Percentiles rank a stretch among this genome's conserved stretches.
Conservation (phyloP, 208 protist species). For the Cochliopodium minus region DNA sequence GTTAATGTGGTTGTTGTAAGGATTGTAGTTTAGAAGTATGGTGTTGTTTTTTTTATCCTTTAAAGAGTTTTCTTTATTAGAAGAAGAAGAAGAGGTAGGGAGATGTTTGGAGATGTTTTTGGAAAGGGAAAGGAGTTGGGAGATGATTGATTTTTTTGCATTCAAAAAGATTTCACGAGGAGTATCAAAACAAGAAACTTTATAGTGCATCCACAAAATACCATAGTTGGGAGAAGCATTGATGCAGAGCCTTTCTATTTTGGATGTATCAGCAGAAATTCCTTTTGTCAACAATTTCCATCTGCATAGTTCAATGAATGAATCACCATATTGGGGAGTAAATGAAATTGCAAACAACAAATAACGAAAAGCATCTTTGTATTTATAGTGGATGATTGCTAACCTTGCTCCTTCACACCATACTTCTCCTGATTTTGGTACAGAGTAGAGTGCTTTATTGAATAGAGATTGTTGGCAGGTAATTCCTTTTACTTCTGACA, state of each 20-base stretch:
- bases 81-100: no score
- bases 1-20: no score
- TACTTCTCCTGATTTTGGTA: conserved; percentile 63
- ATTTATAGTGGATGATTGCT: conserved; percentile 29
- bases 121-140: no score
- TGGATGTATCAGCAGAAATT: neutral
- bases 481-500: conserved; percentile 26
- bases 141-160: no score
- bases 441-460: conserved; percentile 36
- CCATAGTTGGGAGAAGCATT: conserved; percentile 63
- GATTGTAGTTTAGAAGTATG: no score
- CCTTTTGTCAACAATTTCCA: conserved; percentile 30
- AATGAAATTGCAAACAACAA: conserved; percentile 55
- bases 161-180: no score
- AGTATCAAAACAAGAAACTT: no score
- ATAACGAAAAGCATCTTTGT: conserved; percentile 29
- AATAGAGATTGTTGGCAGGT: conserved; percentile 34
- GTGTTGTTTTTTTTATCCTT: no score
- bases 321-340: conserved; percentile 69
- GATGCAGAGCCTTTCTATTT: conserved; percentile 30
- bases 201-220: conserved; percentile 36
- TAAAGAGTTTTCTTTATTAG: no score
- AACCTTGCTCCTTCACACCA: conserved; percentile 64
- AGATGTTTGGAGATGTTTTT: no score
- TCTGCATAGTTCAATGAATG: conserved; percentile 53